Evolutionary conservation across 139 green algal species (phyloP).

Genomic region (Chlorella ohadii): DNA sequence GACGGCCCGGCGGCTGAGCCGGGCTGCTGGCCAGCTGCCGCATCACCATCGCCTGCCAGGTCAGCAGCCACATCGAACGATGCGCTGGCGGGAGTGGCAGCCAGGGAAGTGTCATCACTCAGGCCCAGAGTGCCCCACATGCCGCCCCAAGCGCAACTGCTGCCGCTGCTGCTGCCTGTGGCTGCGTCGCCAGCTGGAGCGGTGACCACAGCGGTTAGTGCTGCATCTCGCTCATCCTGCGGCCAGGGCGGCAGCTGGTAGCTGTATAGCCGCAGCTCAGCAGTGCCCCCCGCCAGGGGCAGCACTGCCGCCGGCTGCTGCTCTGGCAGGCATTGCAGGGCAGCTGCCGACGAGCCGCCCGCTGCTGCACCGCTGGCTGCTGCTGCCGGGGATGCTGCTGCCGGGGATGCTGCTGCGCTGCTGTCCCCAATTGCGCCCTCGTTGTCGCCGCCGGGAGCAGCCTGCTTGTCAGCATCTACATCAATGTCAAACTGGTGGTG

Average conservation of each 20-base stretch:
- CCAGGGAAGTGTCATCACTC: no score
- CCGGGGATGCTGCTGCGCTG: not conserved
- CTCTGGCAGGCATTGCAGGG: not conserved
- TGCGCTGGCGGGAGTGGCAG: not conserved
- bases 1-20: not conserved
- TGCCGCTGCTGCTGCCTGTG: not conserved
- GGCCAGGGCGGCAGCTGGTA: conserved; percentile 42
- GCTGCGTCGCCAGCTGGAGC: no score
- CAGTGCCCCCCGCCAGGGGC: not conserved
- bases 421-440: not conserved
- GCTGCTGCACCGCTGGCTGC: not conserved
- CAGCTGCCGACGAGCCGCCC: not conserved
- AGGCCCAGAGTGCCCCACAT: conserved; percentile 19
- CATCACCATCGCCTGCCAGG: not conserved
- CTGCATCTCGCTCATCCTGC: conserved; percentile 33
- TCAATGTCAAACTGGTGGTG: conserved; percentile 81
- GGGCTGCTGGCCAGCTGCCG: not conserved
- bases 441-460: not conserved
- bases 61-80: not conserved
- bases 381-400: no score
- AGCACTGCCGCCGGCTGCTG: not conserved
- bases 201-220: conserved; percentile 33
- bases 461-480: not conserved
- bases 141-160: not conserved
- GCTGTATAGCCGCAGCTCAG: conserved; percentile 32